A percentile compares a stretch with the other conserved stretches of the same genome.
These are phyloP conservation scores for Coniochaeta sp. DNA, from an alignment of 2,329 filamentous ascomycete genomes.

Conservation along the genomic window DNA sequence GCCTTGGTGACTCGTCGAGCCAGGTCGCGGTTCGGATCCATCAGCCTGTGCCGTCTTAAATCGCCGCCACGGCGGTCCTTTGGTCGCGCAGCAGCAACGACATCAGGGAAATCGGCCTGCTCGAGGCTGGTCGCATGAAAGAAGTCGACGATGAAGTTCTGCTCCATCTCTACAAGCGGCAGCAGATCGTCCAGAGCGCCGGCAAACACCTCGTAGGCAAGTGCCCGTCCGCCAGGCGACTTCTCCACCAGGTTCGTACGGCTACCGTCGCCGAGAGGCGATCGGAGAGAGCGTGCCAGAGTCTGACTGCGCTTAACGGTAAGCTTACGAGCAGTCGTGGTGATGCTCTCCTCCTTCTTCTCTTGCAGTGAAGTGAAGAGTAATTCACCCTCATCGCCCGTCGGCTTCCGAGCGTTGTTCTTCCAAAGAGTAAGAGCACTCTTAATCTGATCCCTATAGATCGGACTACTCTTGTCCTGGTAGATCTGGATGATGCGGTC, in stretches of 20 bases:
- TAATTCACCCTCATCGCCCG: constrained; percentile 70
- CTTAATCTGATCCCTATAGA: constrained; percentile 78
- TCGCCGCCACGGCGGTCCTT: constrained; percentile 65
- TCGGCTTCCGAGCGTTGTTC: constrained; percentile 65
- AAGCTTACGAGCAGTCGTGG: constrained; percentile 74
- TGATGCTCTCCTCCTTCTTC: constrained; percentile 67
- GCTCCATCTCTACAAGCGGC: constrained; percentile 81
- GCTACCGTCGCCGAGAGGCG: constrained; percentile 56
- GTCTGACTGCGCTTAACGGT: constrained; percentile 94
- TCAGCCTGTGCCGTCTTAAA: constrained; percentile 64
- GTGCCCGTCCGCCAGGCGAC: constrained; percentile 54
- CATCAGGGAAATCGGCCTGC: constrained; percentile 74
- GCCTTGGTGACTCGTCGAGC: constrained; percentile 77
- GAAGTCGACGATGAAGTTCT: constrained; percentile 95
- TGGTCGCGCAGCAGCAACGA: constrained; percentile 58
- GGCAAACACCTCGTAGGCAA: constrained; percentile 75
- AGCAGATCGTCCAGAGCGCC: constrained; percentile 74
- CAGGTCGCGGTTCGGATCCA: constrained; percentile 82
- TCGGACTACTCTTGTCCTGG: constrained; percentile 63
- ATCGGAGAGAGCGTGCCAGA: constrained; percentile 64
- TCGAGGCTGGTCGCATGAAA: constrained; percentile 89
- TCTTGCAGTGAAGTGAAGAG: constrained; percentile 85
- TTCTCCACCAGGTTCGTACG: constrained; percentile 44
- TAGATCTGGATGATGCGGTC: constrained; percentile 72
- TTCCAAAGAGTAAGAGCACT: constrained; percentile 75